Conservation (phyloP, 2,329 filamentous ascomycete species). For the Davidsoniella eucalypti region DNA sequence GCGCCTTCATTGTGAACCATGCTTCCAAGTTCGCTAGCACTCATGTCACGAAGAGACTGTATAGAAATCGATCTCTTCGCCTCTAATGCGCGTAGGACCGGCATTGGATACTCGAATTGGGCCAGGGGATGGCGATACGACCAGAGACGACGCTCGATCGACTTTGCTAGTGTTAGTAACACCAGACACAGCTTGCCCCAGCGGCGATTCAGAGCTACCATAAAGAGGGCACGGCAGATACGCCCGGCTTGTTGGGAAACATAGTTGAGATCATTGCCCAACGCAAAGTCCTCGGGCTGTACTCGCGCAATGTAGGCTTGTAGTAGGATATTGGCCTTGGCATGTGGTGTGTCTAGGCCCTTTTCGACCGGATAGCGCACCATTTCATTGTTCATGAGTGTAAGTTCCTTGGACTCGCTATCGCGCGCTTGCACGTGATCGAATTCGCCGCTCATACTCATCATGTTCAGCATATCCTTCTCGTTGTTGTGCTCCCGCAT, state of each 20-base stretch:
- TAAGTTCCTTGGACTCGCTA: constrained; percentile 76
- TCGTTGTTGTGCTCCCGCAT: constrained; percentile 78
- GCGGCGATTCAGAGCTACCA: constrained; percentile 86
- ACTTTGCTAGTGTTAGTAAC: constrained; percentile 80
- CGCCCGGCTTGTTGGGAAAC: constrained; percentile 89
- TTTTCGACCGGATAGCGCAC: constrained; percentile 22
- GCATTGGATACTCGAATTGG: constrained; percentile 79
- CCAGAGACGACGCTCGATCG: constrained; percentile 93
- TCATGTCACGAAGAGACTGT: constrained; percentile 83
- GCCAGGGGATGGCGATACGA: constrained; percentile 86
- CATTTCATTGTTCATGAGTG: constrained; percentile 50
- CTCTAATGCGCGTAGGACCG: constrained; percentile 71
- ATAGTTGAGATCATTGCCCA: constrained; percentile 83
- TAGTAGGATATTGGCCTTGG: constrained; percentile 89
- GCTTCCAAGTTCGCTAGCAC: constrained; percentile 71
- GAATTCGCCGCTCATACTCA: constrained; percentile 94
- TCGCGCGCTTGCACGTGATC: constrained; percentile 92
- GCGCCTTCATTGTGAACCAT: constrained; percentile 84
- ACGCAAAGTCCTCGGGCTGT: constrained; percentile 80
- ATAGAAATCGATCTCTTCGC: constrained; percentile 62
- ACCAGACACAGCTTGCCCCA: constrained; percentile 96
- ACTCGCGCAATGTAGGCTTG: constrained; percentile 86
- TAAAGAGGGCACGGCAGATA: constrained; percentile 88
- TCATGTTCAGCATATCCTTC: constrained; percentile 87
- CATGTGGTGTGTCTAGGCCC: constrained; percentile 54